Conservation (phyloP, 257 asterid genomes). For the Paulownia fortunei region DNA sequence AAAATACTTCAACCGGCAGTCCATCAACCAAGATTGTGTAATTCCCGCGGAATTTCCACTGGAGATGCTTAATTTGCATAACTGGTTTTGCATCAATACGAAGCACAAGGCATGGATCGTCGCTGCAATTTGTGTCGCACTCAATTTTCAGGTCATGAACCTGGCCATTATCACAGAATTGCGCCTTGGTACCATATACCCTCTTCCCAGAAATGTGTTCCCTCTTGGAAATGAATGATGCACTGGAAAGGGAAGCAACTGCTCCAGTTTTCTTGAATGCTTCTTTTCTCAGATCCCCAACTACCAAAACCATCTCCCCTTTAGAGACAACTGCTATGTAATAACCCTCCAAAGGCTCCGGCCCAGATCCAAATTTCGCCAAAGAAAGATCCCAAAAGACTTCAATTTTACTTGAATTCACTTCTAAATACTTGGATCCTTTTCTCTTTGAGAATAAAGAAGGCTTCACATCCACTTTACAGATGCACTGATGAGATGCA, state of each 20-base stretch:
- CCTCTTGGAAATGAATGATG: conserved; percentile 69
- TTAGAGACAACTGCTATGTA: conserved; percentile 68
- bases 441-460: conserved; percentile 82
- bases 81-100: conserved; percentile 69
- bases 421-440: conserved; percentile 72
- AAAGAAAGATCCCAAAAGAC: conserved; percentile 80
- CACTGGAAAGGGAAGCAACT: conserved; percentile 43
- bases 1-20: conserved; percentile 76
- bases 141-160: conserved; percentile 81
- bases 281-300: conserved; percentile 87
- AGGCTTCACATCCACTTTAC: conserved; percentile 86
- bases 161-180: conserved; percentile 67
- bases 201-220: conserved; percentile 79
- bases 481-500: conserved; percentile 73
- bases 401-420: conserved; percentile 62
- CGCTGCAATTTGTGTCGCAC: conserved; percentile 51
- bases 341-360: conserved; percentile 86
- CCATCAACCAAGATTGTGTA: conserved; percentile 78
- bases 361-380: conserved; percentile 86
- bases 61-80: conserved; percentile 75
- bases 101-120: conserved; percentile 67
- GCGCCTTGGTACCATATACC: conserved; percentile 69
- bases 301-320: conserved; percentile 66
- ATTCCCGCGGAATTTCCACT: conserved; percentile 91
- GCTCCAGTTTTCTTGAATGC: conserved; percentile 80